Evolutionary conservation across 495 filamentous ascomycete genomes (phyloP).

Genomic region (Aspergillus affinis): DNA sequence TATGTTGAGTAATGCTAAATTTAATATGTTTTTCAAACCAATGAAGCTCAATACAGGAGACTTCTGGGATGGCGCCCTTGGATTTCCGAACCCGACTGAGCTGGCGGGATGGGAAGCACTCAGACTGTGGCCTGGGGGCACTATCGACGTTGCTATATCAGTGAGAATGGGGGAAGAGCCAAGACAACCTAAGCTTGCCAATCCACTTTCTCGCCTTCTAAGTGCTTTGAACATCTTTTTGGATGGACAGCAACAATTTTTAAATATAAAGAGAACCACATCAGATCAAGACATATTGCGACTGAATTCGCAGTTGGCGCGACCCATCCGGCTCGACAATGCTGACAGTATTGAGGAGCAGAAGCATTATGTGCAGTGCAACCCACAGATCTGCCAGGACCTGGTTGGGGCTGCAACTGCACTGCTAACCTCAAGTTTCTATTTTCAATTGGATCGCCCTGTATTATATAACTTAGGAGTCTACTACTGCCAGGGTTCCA

Average conservation of each 20-base stretch:
- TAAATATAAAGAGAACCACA: background rate
- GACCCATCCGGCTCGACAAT: constrained; percentile 25
- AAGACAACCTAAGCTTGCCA: constrained; percentile 8
- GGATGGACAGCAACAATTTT: constrained; percentile 23
- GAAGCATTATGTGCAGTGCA: background rate
- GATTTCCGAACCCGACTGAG: constrained; percentile 33
- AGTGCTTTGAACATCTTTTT: constrained; percentile 23
- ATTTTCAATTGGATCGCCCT: constrained; percentile 17
- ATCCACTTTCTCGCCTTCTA: constrained; percentile 22
- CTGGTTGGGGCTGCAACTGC: constrained; percentile 10
- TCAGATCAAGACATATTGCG: constrained; percentile 9
- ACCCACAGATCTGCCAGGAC: constrained; percentile 12
- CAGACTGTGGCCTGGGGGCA: constrained; percentile 20
- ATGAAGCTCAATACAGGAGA: constrained; percentile 20
- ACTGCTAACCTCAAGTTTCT: constrained; percentile 23
- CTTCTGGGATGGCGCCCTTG: constrained; percentile 34
- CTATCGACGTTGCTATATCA: constrained; percentile 25
- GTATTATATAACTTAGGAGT: constrained; percentile 13
- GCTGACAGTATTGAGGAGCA: constrained; percentile 2
- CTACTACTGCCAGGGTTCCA: constrained; percentile 17
- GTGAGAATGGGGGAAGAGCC: constrained; percentile 25
- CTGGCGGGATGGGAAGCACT: constrained; percentile 29
- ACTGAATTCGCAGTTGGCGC: constrained; percentile 23
- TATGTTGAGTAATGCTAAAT: background rate
- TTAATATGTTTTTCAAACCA: constrained; percentile 20